Conservation (phyloP, 352 stramenopile genomes). For the Phytophthora foliorum region DNA sequence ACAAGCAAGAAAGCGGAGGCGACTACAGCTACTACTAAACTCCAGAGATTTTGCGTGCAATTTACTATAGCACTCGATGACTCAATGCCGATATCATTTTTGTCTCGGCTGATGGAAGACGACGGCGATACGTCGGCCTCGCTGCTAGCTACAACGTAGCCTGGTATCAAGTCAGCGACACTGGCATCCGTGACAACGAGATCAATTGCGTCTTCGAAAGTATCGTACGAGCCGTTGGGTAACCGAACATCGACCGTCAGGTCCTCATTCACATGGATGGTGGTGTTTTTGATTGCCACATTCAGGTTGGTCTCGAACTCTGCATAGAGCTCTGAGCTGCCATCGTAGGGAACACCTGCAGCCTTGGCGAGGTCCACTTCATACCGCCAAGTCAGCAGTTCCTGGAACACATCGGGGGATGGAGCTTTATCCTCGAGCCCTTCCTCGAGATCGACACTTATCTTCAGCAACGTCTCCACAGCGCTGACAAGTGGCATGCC, state of each 20-base stretch:
- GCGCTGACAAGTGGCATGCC: constrained; percentile 58
- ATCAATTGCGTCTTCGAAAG: constrained; percentile 40
- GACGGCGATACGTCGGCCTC: constrained; percentile 1
- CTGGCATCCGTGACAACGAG: constrained; percentile 34
- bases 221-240: constrained; percentile 38
- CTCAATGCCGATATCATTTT: constrained; percentile 9
- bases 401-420: constrained; percentile 41
- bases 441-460: constrained; percentile 53
- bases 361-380: constrained; percentile 55
- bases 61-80: constrained; percentile 17
- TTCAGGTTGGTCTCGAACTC: constrained; percentile 56
- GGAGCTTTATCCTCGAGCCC: constrained; percentile 28
- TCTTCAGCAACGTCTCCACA: constrained; percentile 71
- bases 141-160: constrained; percentile 29
- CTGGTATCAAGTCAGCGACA: constrained; percentile 19
- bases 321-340: constrained; percentile 50
- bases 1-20: constrained; percentile 16
- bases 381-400: constrained; percentile 62
- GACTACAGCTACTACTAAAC: constrained; percentile 31
- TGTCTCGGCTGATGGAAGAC: constrained; percentile 14
- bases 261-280: constrained; percentile 45
- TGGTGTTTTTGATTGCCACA: constrained; percentile 33
- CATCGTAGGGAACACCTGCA: constrained; percentile 49
- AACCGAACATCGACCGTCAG: constrained; percentile 40
- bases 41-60: constrained; percentile 24